These are phyloP conservation scores for Leptomonas seymouri DNA, from an alignment of 208 protist species.

Conservation along the genomic window DNA sequence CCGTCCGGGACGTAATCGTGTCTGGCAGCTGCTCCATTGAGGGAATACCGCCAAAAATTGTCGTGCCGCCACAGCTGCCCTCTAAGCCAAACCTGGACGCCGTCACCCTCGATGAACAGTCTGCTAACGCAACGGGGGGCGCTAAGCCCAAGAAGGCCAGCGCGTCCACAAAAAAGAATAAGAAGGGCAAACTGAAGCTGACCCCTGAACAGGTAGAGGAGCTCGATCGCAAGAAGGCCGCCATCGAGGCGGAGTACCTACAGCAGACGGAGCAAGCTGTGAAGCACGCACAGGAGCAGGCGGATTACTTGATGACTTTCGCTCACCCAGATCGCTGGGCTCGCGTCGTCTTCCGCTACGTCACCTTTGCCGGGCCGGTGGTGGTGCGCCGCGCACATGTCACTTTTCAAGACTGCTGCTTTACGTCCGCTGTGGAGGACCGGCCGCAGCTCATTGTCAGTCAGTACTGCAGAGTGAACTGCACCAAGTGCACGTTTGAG, in stretches of 20 bases:
- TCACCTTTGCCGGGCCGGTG: slow-evolving; percentile 78
- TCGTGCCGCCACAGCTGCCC: slow-evolving; percentile 70
- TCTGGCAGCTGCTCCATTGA: slow-evolving; percentile 51
- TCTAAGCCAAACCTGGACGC: slow-evolving; percentile 30
- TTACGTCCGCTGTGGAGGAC: slow-evolving; percentile 22
- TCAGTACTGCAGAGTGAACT: slow-evolving; percentile 81
- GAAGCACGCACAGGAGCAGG: slow-evolving; percentile 58
- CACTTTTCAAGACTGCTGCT: slow-evolving; percentile 83
- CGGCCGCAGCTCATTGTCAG: slow-evolving; percentile 69
- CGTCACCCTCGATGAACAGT: slow-evolving; percentile 15
- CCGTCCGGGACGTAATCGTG: slow-evolving; percentile 53
- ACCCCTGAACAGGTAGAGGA: slow-evolving; percentile 72
- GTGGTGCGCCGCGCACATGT: slow-evolving; percentile 77
- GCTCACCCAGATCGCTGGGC: slow-evolving; percentile 83
- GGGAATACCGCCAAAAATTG: slow-evolving; percentile 65
- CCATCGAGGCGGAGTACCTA: slow-evolving; percentile 59
- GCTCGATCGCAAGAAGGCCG: slow-evolving; percentile 57
- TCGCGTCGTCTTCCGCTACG: slow-evolving; percentile 61
- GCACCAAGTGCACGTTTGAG: slow-evolving; percentile 81
- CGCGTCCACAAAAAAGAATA: slow-evolving; percentile 24
- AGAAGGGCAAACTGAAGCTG: slow-evolving; percentile 59
- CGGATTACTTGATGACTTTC: slow-evolving; percentile 83
- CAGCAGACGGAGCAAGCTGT: slow-evolving; percentile 71
- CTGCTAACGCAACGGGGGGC: not conserved
- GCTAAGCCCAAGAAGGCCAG: slow-evolving; percentile 18